Evolutionary conservation across 1,139 yeast genomes (phyloP), one percentile per base, ranked within the genome.

Genomic region (Zygosaccharomyces pseudobailii): DNA sequence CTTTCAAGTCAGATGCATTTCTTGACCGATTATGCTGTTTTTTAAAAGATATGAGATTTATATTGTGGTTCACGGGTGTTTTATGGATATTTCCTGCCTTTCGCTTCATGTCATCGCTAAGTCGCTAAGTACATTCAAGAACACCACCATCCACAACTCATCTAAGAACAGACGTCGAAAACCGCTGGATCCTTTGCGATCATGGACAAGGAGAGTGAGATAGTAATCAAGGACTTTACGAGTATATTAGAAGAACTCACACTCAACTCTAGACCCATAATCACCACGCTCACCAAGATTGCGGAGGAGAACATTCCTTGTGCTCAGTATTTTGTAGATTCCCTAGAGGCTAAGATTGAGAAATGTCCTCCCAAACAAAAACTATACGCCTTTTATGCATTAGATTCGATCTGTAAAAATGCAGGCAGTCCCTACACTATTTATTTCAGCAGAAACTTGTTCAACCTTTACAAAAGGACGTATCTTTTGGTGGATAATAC

Each of bases 361-460:
- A 76, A 86, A 63, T 78, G 83, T 53, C 75, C 87, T 4, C 97
- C 97, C 2, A 78, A 79, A 20, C 90, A 87, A 57, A 92, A 92
- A 67, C 74, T 92, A 46, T 92, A 79, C 59, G 82, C 94, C 3
- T 74, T 92, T 55, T 92, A 90, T 63, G 74, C 90, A 42, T 70
- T 92, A 48, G 98, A 92, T 66, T 89, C 97, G n/a, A 85, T 92
- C 40, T 86, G 95, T 68, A 92, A 92, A 67, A 87, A 84, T 57
- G 84, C 88, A 21, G 97, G 97, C 5, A 78, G 82, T 51, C 97
- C 97, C 1, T 92, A 90, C 64, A 87, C 89, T 31, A 74, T 81
- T 68, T 85, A 50, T 81, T 90, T 62, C 85, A 70, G 66, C 47
- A 62, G 63, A 46, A 63, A 65, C 50, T 53, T 66, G 49, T 59